Conservation (phyloP, 345 rosid species). For the Eucalyptus erythrocorys region DNA sequence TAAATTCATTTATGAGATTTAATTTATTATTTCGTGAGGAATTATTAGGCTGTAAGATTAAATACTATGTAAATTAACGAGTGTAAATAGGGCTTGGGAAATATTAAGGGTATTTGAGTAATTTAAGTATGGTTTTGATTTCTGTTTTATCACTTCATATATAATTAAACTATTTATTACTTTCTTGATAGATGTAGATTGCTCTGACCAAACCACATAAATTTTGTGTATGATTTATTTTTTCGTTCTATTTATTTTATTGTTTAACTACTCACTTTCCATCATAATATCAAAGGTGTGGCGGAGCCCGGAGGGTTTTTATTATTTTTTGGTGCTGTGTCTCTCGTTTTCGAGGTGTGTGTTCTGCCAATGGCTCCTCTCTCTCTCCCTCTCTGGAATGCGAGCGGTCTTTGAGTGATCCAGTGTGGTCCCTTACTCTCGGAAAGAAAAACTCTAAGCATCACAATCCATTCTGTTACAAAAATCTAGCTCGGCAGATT, state of each 20-base stretch:
- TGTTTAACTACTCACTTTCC: neutral
- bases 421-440: neutral
- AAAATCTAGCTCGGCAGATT: neutral
- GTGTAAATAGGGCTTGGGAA: no score
- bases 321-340: neutral
- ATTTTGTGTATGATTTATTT: no score
- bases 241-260: no score
- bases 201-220: no score
- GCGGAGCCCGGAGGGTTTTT: neutral
- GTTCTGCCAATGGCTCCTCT: neutral
- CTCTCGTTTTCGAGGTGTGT: neutral
- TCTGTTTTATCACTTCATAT: no score
- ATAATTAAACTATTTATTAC: no score
- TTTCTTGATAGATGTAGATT: accelerated
- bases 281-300: neutral
- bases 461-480: neutral
- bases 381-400: neutral
- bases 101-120: no score
- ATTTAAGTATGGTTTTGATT: accelerated
- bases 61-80: no score
- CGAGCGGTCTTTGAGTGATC: neutral
- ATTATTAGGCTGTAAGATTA: no score
- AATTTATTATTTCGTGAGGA: no score
- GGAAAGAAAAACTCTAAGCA: neutral
- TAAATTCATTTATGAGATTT: no score